Percentiles rank a stretch among this genome's conserved stretches.
Evolutionary conservation across 768 basidiomycete genomes (phyloP).

Genomic region (Amanita pallidorosea): DNA sequence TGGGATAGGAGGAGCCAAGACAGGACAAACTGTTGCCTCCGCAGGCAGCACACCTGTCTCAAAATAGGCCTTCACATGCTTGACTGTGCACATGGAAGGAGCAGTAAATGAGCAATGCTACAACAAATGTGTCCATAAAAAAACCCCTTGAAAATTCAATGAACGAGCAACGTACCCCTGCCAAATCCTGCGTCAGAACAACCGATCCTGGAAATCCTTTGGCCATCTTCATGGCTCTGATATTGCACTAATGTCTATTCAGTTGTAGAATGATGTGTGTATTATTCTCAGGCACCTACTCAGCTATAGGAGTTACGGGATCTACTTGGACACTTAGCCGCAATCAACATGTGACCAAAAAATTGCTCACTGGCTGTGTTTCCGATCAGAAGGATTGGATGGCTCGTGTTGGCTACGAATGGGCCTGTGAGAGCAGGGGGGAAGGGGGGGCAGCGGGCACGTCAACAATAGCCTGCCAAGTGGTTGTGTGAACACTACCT

Average conservation of each 20-base stretch:
- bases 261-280: too few relatives aligned
- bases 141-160: neutral
- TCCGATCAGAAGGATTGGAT: conserved; percentile 19
- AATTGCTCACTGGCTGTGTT: conserved; percentile 12
- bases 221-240: conserved; percentile 9
- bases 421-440: conserved; percentile 15
- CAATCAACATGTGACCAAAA: neutral
- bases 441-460: too few relatives aligned
- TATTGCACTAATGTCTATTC: neutral
- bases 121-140: neutral
- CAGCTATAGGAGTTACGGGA: neutral
- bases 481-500: neutral
- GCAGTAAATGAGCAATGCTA: conserved; percentile 24
- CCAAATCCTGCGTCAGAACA: conserved; percentile 8
- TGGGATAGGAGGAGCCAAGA: conserved; percentile 4
- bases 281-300: neutral
- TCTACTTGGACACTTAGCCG: neutral
- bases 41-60: conserved; percentile 26
- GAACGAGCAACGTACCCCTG: conserved; percentile 7
- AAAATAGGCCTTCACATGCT: conserved; percentile 23
- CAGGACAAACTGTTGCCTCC: conserved; percentile 27
- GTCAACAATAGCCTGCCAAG: neutral
- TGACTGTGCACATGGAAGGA: conserved; percentile 22
- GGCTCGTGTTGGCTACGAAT: conserved; percentile 19
- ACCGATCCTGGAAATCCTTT: conserved; percentile 9